phyloP scores from a whole-genome alignment of 805 yeast genomes.

The Yamadazyma paraphyllophila region DNA sequence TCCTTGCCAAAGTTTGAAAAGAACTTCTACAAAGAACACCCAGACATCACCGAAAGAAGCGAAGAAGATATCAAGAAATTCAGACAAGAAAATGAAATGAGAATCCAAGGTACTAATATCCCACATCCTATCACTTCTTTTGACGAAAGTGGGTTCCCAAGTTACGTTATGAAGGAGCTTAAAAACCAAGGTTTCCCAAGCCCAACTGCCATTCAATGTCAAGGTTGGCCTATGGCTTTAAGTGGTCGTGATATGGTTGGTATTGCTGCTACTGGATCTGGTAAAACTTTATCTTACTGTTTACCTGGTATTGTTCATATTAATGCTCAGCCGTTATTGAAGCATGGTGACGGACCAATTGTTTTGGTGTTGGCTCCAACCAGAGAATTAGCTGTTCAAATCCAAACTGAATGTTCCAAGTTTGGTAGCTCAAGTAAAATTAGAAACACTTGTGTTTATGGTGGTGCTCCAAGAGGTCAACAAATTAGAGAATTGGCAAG shows the following conservation, averaged over 20 bases:
- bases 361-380: slow-evolving; percentile 96
- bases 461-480: slow-evolving; percentile 99
- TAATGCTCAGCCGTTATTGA: slow-evolving; percentile 93
- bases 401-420: slow-evolving; percentile 92
- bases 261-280: slow-evolving; percentile 98
- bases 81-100: slow-evolving; percentile 86
- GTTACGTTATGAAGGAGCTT: slow-evolving; percentile 85
- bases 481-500: slow-evolving; percentile 94
- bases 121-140: slow-evolving; percentile 92
- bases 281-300: slow-evolving; percentile 96
- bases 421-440: slow-evolving; percentile 90
- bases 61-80: slow-evolving; percentile 71
- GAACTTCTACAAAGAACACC: slow-evolving; percentile 88
- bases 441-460: slow-evolving; percentile 96
- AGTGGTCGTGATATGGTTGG: slow-evolving; percentile 99
- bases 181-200: slow-evolving; percentile 87
- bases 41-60: slow-evolving; percentile 69
- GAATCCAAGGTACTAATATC: slow-evolving; percentile 74
- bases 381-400: slow-evolving; percentile 97
- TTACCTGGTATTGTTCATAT: slow-evolving; percentile 96
- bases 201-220: slow-evolving; percentile 97
- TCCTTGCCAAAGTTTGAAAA: slow-evolving; percentile 87
- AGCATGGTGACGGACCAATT: slow-evolving; percentile 96
- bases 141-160: slow-evolving; percentile 98
- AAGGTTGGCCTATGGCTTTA: slow-evolving; percentile 99